phyloP scores from a whole-genome alignment of 129 eudicot genomes.

The Lonicera japonica region DNA sequence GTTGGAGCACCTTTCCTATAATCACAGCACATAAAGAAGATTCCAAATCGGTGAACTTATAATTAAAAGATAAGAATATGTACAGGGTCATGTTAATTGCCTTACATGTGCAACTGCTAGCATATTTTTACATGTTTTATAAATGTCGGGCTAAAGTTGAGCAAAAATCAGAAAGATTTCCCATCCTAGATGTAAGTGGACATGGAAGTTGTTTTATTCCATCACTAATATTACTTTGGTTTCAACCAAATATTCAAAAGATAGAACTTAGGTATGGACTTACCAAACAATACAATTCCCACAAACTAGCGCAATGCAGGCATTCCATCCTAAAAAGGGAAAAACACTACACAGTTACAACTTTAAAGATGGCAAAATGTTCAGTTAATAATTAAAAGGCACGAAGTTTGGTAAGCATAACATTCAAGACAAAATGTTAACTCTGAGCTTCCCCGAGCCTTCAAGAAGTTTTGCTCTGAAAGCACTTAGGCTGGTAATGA shows the following conservation, averaged over 20 bases:
- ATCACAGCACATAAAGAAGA: constrained; percentile 4
- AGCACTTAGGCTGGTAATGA: too few relatives aligned
- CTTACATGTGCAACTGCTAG: background rate
- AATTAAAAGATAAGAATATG: constrained; percentile 1
- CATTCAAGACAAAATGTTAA: background rate
- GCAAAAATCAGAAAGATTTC: too few relatives aligned
- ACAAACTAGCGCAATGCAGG: constrained; percentile 95
- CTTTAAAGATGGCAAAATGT: background rate
- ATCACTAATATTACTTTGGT: background rate
- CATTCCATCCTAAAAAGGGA: constrained; percentile 81
- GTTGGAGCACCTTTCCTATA: constrained; percentile 99
- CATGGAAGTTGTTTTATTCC: background rate
- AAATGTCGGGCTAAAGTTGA: too few relatives aligned
- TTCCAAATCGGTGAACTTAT: background rate
- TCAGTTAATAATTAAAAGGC: background rate
- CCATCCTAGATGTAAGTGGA: too few relatives aligned
- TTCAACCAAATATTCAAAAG: background rate
- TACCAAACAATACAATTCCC: constrained; percentile 98
- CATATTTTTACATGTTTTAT: too few relatives aligned
- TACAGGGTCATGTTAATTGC: background rate
- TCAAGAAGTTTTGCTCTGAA: too few relatives aligned
- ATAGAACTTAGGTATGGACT: constrained; percentile 16
- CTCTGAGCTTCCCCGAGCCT: too few relatives aligned
- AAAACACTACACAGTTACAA: constrained; percentile 5
- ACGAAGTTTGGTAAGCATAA: background rate